Conservation (phyloP, 305 asterid genomes). For the Galium porrigens region DNA sequence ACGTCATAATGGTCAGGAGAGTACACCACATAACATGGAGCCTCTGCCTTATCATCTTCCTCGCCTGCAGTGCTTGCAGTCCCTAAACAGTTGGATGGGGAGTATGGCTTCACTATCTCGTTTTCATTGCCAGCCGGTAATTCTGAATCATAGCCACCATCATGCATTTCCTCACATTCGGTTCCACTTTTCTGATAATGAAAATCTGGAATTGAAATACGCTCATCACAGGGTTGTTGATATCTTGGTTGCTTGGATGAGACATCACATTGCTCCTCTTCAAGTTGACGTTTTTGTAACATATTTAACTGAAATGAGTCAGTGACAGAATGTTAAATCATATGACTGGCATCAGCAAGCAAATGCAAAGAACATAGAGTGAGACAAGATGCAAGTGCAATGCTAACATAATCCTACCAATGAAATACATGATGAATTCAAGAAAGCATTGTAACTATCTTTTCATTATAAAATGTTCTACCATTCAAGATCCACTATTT, state of each 20-base stretch:
- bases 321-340: not conserved
- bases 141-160: slow-evolving; percentile 17
- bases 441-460: not conserved
- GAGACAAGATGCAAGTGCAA: not conserved
- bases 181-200: slow-evolving; percentile 12
- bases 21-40: slow-evolving; percentile 19
- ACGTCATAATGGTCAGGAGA: slow-evolving; percentile 22
- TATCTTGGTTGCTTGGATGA: slow-evolving; percentile 25
- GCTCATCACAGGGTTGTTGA: slow-evolving; percentile 16
- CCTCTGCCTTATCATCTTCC: slow-evolving; percentile 23
- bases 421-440: not conserved
- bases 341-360: not conserved
- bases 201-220: slow-evolving; percentile 18
- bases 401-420: not conserved
- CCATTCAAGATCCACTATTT: too few species aligned
- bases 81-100: slow-evolving; percentile 26
- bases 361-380: not conserved
- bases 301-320: slow-evolving; percentile 21
- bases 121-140: slow-evolving; percentile 19
- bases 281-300: slow-evolving; percentile 26
- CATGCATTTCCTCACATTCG: slow-evolving; percentile 19
- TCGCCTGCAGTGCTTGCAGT: slow-evolving; percentile 24
- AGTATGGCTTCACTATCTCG: slow-evolving; percentile 19
- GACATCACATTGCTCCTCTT: slow-evolving; percentile 19
- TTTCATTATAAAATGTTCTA: too few species aligned